Percentiles rank a stretch among this genome's conserved stretches.
phyloP scores from a whole-genome alignment of 805 yeast species.

The Suhomyces faveliae region DNA sequence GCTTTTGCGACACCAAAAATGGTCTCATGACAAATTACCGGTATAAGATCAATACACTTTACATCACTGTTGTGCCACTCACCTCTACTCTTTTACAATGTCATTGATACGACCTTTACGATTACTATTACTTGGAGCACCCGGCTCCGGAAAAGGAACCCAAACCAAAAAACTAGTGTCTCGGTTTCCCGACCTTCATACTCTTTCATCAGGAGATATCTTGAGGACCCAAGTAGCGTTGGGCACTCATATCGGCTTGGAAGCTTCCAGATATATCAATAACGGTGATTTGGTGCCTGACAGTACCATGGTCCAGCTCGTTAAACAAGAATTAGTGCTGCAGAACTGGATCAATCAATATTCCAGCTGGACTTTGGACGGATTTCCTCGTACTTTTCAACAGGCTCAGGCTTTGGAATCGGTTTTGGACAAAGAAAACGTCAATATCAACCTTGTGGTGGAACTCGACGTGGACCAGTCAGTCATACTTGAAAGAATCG shows the following conservation, averaged over 20 bases:
- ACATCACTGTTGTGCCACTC: no score
- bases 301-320: constrained; percentile 56
- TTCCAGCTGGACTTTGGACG: constrained; percentile 78
- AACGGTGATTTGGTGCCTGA: constrained; percentile 78
- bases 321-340: constrained; percentile 47
- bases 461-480: constrained; percentile 83
- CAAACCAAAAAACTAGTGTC: constrained; percentile 66
- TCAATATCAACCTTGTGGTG: constrained; percentile 71
- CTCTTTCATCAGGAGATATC: constrained; percentile 84
- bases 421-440: constrained; percentile 34
- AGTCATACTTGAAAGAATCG: constrained; percentile 79
- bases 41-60: no score
- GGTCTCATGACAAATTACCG: background rate
- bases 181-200: constrained; percentile 48
- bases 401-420: constrained; percentile 67
- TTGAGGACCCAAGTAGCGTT: constrained; percentile 64
- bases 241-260: constrained; percentile 52
- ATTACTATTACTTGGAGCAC: constrained; percentile 81
- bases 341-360: constrained; percentile 43
- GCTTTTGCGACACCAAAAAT: background rate
- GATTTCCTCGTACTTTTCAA: constrained; percentile 78
- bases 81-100: background rate
- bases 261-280: constrained; percentile 56
- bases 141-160: constrained; percentile 96
- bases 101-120: constrained; percentile 47